Evolutionary conservation across 768 basidiomycete genomes (phyloP), one percentile per base, ranked within the genome.

Genomic region (Termitomyces sp.): DNA sequence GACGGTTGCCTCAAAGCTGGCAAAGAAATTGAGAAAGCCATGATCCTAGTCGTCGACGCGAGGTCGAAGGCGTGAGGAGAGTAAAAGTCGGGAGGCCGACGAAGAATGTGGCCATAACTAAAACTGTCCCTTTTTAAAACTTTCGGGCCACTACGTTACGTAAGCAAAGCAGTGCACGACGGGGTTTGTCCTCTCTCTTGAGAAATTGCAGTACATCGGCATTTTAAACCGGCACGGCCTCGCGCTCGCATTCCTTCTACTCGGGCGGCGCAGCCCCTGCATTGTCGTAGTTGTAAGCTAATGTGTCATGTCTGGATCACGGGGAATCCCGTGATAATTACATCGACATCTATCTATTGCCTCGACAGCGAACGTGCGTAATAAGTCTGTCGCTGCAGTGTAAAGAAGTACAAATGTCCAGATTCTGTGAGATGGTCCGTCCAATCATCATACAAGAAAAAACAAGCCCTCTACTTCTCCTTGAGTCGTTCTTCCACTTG

Each of bases 401-500:
- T n/a, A 8, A 45, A 40, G 46, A 27, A 53, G 43, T 46, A 43
- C n/a, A 40, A 32, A 43, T 47, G 49, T 25, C 32, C 27, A 34
- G 43, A 42, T 10, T 54, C 34, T n/a, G 29, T 17, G 55, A 17
- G 9, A 40, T 41, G 41, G 40, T 32, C 32, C 54, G 25, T 38
- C 41, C 25, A 16, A n/a, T n/a, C n/a, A n/a, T n/a, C n/a, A 41
- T 23, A 35, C 7, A 44, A 31, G 25, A 21, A 35, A 31, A 34
- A n/a, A n/a, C n/a, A n/a, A 48, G 14, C 32, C 17, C 17, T 51
- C 41, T 56, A 40, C 60, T 75, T 75, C 57, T 80, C 80, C 58
- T 83, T 82, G 65, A 93, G 71, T n/a, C 88, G 82, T 31, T 82
- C 77, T 65, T 86, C 83, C 53, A 89, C 77, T 54, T 84, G 76